Conservation (phyloP, 306 rosid species). For the Acmispon strigosus region DNA sequence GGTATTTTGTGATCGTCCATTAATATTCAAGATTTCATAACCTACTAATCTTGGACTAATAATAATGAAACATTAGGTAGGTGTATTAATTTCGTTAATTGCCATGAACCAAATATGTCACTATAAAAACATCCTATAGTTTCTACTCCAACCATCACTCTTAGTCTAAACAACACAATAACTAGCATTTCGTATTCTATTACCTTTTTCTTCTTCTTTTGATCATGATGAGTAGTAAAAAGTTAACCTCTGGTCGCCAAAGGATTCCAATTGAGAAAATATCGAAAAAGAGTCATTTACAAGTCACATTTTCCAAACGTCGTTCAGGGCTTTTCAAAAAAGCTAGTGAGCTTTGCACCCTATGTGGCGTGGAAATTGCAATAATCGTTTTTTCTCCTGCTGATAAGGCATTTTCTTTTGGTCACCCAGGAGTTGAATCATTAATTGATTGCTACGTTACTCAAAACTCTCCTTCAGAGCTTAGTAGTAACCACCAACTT, state of each 20-base stretch:
- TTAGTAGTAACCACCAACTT: not conserved
- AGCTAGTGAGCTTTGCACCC: slow-evolving; percentile 28
- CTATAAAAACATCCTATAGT: slow-evolving; percentile 6
- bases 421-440: slow-evolving; percentile 26
- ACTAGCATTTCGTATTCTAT: too few relatives aligned
- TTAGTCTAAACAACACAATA: too few relatives aligned
- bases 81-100: not conserved
- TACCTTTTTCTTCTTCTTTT: not conserved
- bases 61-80: not conserved
- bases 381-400: slow-evolving; percentile 19
- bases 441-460: not conserved
- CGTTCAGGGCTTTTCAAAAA: slow-evolving; percentile 19
- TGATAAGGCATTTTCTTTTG: slow-evolving; percentile 23
- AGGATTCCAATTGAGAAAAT: slow-evolving; percentile 19
- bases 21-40: slow-evolving; percentile 6
- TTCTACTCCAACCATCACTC: not conserved
- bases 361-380: slow-evolving; percentile 26
- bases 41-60: not conserved
- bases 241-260: slow-evolving; percentile 17
- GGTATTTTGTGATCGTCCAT: not conserved
- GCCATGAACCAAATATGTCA: not conserved
- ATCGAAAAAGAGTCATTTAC: slow-evolving; percentile 18
- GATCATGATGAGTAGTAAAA: slow-evolving; percentile 3
- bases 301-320: slow-evolving; percentile 25
- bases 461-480: not conserved